These are phyloP conservation scores for Phaeolepiota aurea DNA, from an alignment of 768 basidiomycete genomes.

Conservation along the genomic window DNA sequence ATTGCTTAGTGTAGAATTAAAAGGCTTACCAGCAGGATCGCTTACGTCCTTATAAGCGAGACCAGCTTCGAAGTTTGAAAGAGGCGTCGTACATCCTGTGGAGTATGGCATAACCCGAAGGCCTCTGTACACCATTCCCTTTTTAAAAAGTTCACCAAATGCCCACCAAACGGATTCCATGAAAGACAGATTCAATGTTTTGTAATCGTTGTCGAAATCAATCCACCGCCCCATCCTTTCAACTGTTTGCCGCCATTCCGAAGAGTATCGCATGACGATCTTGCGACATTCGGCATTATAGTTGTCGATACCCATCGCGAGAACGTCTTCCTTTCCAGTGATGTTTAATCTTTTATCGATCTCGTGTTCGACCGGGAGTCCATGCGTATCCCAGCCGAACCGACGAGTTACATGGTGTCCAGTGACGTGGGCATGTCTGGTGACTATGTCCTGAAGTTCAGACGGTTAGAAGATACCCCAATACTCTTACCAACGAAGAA, in stretches of 20 bases:
- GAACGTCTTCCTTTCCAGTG: conserved; percentile 87
- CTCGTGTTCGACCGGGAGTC: conserved; percentile 97
- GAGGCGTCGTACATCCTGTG: conserved; percentile 88
- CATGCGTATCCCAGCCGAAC: conserved; percentile 99
- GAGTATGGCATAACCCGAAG: conserved; percentile 97
- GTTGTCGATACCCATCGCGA: conserved; percentile 92
- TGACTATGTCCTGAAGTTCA: conserved; percentile 83
- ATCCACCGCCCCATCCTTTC: conserved; percentile 99
- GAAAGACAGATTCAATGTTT: conserved; percentile 86
- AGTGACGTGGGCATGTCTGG: conserved; percentile 88
- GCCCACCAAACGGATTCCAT: conserved; percentile 99
- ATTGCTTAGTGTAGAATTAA: conserved; percentile 84
- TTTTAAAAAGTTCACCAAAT: conserved; percentile 89
- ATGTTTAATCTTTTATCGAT: conserved; percentile 96
- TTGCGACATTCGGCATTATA: conserved; percentile 96
- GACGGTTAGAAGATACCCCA: conserved; percentile 5
- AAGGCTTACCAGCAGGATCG: conserved; percentile 74
- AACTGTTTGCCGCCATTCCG: conserved; percentile 91
- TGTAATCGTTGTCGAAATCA: conserved; percentile 99
- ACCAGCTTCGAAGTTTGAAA: conserved; percentile 97
- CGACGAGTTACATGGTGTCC: conserved; percentile 89
- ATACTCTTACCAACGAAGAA: conserved; percentile 9
- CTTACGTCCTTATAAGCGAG: conserved; percentile 86
- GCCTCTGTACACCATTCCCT: conserved; percentile 87
- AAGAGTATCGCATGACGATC: conserved; percentile 95